phyloP scores from a whole-genome alignment of 2,329 filamentous ascomycete species.

The Blastomyces gilchristii region DNA sequence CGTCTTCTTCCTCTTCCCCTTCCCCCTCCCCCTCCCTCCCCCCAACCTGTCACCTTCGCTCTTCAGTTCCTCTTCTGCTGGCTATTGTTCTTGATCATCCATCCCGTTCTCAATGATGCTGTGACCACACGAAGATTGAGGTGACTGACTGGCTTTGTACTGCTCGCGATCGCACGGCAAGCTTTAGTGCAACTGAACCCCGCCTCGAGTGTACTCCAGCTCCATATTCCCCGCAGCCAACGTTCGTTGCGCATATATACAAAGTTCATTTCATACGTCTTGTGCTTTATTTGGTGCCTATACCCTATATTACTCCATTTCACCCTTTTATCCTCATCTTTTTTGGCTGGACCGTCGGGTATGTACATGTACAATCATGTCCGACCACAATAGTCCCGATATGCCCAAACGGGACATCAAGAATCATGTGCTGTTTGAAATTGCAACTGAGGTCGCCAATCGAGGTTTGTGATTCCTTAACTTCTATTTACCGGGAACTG shows the following conservation, averaged over 20 bases:
- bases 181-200: background rate
- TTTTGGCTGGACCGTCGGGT: conserved; percentile 21
- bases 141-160: background rate
- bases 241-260: background rate
- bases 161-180: background rate
- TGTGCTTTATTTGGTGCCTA: background rate
- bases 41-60: background rate
- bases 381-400: conserved; percentile 46
- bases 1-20: background rate
- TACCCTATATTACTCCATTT: background rate
- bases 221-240: background rate
- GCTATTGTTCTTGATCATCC: no score
- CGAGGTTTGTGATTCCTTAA: conserved; percentile 49
- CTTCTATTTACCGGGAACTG: conserved; percentile 1
- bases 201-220: background rate
- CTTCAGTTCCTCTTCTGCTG: background rate
- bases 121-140: background rate
- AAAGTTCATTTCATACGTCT: background rate
- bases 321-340: conserved; percentile 11
- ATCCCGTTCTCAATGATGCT: background rate
- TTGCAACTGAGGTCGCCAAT: conserved; percentile 95
- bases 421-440: conserved; percentile 92
- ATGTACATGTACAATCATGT: background rate
- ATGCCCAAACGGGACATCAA: conserved; percentile 60
- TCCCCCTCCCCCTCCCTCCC: background rate